Base-by-base conservation (phyloP, 106 monocot genomes). In the Acanthochlamys bracteata region DNA sequence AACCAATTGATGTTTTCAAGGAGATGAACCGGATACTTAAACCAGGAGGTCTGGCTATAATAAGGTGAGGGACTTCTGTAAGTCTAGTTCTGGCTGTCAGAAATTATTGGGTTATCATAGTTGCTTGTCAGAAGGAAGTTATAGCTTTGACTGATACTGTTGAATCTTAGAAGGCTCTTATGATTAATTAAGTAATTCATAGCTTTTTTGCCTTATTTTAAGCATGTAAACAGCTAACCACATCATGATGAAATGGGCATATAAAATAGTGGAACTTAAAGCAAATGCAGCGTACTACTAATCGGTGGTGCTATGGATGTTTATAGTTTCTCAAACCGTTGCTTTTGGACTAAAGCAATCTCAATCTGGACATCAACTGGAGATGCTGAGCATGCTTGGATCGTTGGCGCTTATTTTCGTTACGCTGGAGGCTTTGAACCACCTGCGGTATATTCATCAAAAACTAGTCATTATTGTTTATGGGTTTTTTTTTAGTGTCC, bases 311-410 rank as follows among this genome's bases (percentile, higher is more conserved):
- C 33, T 33, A 33, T 6, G 1, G 33, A 33, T 51, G 51, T 51
- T 1, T 63, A 65, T 70, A 93, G 95, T 76, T 95, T 95, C 67
- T 95, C 90, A 39, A 95, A 95, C 80, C 83, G 90, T 16, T 77
- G 78, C 42, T 95, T 95, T 74, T 95, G 84, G 80, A 95, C 95
- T 68, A 95, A 95, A 77, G 90, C 90, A 33, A 90, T 95, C 65
- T 95, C 95, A 17, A 87, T 95, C 39, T 95, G 95, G 95, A 95
- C 95, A 51, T 87, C 90, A 40, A 95, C 95, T 51, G 80, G 87
- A 59, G 95, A 95, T 74, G 77, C 63, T 56, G 95, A 95, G 67
- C 95, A 95, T 84, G 86, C 80, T 27, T 87, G 80, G 84, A 95
- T 90, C 39, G 95, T 90, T 72, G 95, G 95, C 11, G 68, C 90